Percentiles rank a stretch among this genome's conserved stretches.
These are phyloP conservation scores for Phytophthora lateralis DNA, from an alignment of 352 stramenopile species.

Conservation along the genomic window DNA sequence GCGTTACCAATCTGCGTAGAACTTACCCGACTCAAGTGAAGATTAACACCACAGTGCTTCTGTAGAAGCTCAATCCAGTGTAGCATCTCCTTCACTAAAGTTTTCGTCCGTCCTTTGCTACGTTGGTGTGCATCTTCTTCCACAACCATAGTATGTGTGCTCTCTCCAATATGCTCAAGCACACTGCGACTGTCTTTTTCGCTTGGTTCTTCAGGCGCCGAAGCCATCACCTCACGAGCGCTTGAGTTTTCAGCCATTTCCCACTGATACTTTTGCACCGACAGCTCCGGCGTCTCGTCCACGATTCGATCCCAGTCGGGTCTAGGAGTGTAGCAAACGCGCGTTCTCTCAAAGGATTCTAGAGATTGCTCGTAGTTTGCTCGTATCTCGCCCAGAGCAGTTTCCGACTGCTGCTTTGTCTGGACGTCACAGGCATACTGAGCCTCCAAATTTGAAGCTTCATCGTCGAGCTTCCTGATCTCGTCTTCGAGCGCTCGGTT, in stretches of 20 bases:
- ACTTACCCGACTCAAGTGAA: slow-evolving; percentile 73
- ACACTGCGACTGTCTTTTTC: slow-evolving; percentile 14
- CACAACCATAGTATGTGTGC: neutral
- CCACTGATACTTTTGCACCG: slow-evolving; percentile 61
- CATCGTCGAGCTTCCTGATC: slow-evolving; percentile 39
- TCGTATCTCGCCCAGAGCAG: slow-evolving; percentile 27
- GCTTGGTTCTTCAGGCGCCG: neutral
- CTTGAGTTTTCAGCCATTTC: slow-evolving; percentile 34
- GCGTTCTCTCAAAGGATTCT: slow-evolving; percentile 32
- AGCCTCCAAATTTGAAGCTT: slow-evolving; percentile 39
- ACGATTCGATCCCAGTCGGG: slow-evolving; percentile 70
- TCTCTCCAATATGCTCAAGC: slow-evolving; percentile 4
- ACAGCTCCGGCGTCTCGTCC: slow-evolving; percentile 63
- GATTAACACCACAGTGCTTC: slow-evolving; percentile 78
- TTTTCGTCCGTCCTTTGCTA: slow-evolving; percentile 36
- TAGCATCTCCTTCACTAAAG: slow-evolving; percentile 73
- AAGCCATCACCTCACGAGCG: neutral
- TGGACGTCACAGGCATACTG: slow-evolving; percentile 48
- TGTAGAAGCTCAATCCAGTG: slow-evolving; percentile 84
- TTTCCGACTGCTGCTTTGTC: slow-evolving; percentile 20
- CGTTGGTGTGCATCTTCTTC: neutral
- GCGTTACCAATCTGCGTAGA: neutral
- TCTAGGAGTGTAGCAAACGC: slow-evolving; percentile 69
- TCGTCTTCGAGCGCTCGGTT: slow-evolving; percentile 53
- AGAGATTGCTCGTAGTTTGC: slow-evolving; percentile 36